Conservation (phyloP, 2,329 filamentous ascomycete genomes). For the Macrophomina phaseolina region DNA sequence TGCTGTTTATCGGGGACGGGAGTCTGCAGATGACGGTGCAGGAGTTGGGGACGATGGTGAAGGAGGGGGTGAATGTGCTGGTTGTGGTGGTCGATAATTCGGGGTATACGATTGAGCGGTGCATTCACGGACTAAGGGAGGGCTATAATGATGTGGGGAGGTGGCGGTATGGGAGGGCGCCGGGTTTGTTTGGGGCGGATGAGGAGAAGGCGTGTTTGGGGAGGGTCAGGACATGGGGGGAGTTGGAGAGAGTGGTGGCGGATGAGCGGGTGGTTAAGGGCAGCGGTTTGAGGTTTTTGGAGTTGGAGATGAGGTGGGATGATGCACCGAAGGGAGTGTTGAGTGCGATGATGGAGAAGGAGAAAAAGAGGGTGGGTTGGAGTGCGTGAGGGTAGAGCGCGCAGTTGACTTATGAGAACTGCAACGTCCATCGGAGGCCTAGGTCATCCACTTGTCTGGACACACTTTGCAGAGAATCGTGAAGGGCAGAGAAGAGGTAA, state of each 20-base stretch:
- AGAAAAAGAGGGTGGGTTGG: too few relatives aligned
- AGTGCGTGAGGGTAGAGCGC: too few relatives aligned
- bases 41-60: conserved; percentile 44
- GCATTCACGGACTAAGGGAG: conserved; percentile 41
- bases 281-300: conserved; percentile 49
- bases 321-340: too few relatives aligned
- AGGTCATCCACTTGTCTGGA: too few relatives aligned
- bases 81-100: conserved; percentile 47
- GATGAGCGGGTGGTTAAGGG: conserved; percentile 45
- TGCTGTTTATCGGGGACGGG: conserved; percentile 44
- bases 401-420: too few relatives aligned
- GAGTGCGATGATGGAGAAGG: too few relatives aligned
- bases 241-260: conserved; percentile 50
- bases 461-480: too few relatives aligned
- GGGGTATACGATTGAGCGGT: conserved; percentile 48
- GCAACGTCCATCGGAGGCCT: too few relatives aligned
- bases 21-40: conserved; percentile 47
- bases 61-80: conserved; percentile 39
- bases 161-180: conserved; percentile 33
- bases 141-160: conserved; percentile 35
- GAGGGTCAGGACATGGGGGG: conserved; percentile 47
- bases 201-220: neutral
- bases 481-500: too few relatives aligned
- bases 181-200: conserved; percentile 32
- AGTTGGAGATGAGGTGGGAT: conserved; percentile 28